Conservation (phyloP, 257 asterid species). For the Marsdenia floribunda region DNA sequence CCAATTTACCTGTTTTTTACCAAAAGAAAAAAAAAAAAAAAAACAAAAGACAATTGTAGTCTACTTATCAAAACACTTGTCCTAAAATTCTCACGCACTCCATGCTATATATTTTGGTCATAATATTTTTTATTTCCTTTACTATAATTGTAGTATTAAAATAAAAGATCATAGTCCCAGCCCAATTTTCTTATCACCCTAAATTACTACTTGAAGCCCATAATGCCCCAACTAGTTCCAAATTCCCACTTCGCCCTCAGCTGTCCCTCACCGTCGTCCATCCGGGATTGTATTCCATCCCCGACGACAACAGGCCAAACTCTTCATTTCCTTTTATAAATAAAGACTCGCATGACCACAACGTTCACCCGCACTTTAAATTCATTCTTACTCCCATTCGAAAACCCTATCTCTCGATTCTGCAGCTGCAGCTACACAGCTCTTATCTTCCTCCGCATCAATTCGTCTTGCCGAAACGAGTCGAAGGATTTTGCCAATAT, state of each 20-base stretch:
- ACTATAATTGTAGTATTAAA: no score
- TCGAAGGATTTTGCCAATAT: neutral
- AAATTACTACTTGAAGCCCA: neutral
- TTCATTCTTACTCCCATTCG: neutral
- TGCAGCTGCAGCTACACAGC: neutral
- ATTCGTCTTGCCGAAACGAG: neutral
- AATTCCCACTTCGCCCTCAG: neutral
- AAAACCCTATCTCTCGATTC: slow-evolving; percentile 15
- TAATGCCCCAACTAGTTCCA: neutral
- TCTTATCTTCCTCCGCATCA: neutral
- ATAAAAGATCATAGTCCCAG: no score
- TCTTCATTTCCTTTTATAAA: neutral
- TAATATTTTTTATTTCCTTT: no score
- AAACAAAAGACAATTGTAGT: no score
- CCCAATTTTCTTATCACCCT: neutral
- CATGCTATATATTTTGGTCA: no score
- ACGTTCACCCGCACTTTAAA: neutral
- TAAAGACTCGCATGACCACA: neutral
- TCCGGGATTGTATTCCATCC: neutral
- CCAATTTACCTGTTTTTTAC: no score
- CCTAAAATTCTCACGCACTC: no score
- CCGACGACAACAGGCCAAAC: neutral
- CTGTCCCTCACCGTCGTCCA: neutral
- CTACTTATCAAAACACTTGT: no score
- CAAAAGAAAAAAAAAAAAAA: no score